These are phyloP conservation scores for Danielozyma ontarioensis DNA, from an alignment of 805 yeast species.

Conservation along the genomic window DNA sequence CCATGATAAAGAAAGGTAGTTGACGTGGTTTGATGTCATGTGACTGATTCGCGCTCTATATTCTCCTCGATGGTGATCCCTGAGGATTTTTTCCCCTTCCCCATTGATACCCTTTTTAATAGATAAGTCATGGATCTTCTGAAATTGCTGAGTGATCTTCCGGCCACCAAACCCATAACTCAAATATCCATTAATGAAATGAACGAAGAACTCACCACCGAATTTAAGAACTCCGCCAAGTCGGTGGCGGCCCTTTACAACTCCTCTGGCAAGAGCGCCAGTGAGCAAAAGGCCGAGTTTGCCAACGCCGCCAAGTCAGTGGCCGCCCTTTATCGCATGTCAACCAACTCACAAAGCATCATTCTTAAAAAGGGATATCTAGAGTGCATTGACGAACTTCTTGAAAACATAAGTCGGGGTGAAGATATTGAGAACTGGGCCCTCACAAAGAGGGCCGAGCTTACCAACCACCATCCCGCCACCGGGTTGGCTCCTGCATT, in stretches of 20 bases:
- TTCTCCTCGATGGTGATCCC: too few relatives aligned
- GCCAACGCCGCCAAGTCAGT: constrained; percentile 39
- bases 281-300: constrained; percentile 24
- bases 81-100: too few relatives aligned
- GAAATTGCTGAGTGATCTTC: constrained; percentile 51
- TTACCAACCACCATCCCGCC: constrained; percentile 10
- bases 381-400: constrained; percentile 55
- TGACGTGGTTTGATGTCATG: neutral
- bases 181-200: constrained; percentile 44
- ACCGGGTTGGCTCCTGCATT: neutral
- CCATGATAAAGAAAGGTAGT: constrained; percentile 34
- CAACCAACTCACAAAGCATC: constrained; percentile 47
- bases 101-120: too few relatives aligned
- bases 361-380: constrained; percentile 54
- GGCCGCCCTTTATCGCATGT: constrained; percentile 52
- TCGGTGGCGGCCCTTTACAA: constrained; percentile 54
- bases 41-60: too few relatives aligned
- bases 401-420: constrained; percentile 32
- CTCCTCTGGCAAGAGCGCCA: constrained; percentile 8
- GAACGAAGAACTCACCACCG: constrained; percentile 50
- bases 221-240: constrained; percentile 67
- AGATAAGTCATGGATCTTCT: constrained; percentile 56
- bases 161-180: constrained; percentile 45
- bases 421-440: constrained; percentile 53
- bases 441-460: constrained; percentile 42